Base-by-base conservation (phyloP, 2,329 filamentous ascomycete genomes). In the Trichoderma hamatum region DNA sequence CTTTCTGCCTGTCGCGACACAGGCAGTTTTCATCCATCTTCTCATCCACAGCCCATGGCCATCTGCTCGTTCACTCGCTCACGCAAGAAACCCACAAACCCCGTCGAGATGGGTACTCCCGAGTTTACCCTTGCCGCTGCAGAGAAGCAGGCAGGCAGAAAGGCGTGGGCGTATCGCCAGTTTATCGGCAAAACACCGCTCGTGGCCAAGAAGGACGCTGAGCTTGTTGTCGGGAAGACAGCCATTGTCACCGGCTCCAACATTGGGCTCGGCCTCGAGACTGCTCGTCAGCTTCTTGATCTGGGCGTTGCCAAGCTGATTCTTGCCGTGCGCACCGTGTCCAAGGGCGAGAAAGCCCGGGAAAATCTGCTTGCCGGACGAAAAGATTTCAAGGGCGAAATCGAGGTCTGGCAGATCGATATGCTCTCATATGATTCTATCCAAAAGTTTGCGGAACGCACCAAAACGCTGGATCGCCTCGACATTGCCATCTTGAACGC, bases 401-500 rank as follows among this genome's bases (percentile, higher is more conserved):
- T 66, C 3, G 63, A 58, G 10, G 36, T 66, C 14, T 66, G 63
- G 63, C 46, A 11, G 3, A 0, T 66, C n/a, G 52, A 66, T 28
- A 34, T 66, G n/a, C 28, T 39, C 7, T 66, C 63, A 5, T 66
- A 66, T 24, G 63, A 66, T 2, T 66, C 63, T 5, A 49, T 66
- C 19, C 32, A 11, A 3, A 26, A 66, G n/a, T 49, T 66, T 39
- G 52, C 36, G 7, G 5, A 58, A 5, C 56, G 28, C 32, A 39
- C 63, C 32, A 66, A 58, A 24, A 21, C 63, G 5, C 28, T 66
- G 21, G 52, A 66, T 5, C 63, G 63, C 1, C 3, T 66, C 4
- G 63, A 66, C 52, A 66, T 66, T 7, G 63, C 63, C 3, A 66
- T 66, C 28, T 5, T 66, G n/a, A 66, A 66, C 10, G 63, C 63